Conservation (phyloP, 805 yeast species). For the Candida odintsovae region DNA sequence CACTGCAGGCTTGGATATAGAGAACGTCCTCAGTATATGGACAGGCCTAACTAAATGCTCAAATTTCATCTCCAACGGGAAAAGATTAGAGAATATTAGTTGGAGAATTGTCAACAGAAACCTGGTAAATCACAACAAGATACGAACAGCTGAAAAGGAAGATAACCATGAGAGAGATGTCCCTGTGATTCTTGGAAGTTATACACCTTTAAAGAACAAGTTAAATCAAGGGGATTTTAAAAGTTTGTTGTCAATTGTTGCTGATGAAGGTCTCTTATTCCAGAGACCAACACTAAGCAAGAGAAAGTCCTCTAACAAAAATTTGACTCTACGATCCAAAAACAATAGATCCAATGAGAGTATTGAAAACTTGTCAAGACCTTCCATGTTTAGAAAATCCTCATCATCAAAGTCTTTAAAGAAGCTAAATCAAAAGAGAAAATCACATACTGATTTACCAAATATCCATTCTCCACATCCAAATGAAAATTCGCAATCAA, state of each 20-base stretch:
- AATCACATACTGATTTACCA: conserved; percentile 12
- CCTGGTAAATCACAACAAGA: conserved; percentile 15
- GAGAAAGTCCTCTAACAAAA: conserved; percentile 17
- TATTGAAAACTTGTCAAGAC: conserved; percentile 5
- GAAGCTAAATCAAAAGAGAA: conserved; percentile 15
- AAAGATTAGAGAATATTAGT: conserved; percentile 26
- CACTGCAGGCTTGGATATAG: conserved; percentile 29
- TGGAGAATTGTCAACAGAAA: conserved; percentile 28
- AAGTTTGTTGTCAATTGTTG: conserved; percentile 22
- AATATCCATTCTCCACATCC: conserved; percentile 1
- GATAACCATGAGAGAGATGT: background rate
- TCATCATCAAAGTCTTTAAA: conserved; percentile 23
- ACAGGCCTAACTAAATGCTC: conserved; percentile 30
- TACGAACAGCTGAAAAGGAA: conserved; percentile 2
- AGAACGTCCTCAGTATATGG: conserved; percentile 36
- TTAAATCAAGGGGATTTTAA: conserved; percentile 23
- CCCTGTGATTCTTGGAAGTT: conserved; percentile 2
- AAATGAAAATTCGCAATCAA: background rate
- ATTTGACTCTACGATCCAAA: conserved; percentile 6
- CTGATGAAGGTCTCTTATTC: conserved; percentile 17
- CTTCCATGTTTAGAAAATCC: conserved; percentile 18
- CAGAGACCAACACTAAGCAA: conserved; percentile 17
- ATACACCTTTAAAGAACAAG: conserved; percentile 13
- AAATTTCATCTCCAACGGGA: conserved; percentile 24
- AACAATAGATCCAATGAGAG: conserved; percentile 9